Percentiles rank a stretch among this genome's conserved stretches.
phyloP scores from a whole-genome alignment of 2,329 filamentous ascomycete genomes.

The Dothiorella sarmentorum region DNA sequence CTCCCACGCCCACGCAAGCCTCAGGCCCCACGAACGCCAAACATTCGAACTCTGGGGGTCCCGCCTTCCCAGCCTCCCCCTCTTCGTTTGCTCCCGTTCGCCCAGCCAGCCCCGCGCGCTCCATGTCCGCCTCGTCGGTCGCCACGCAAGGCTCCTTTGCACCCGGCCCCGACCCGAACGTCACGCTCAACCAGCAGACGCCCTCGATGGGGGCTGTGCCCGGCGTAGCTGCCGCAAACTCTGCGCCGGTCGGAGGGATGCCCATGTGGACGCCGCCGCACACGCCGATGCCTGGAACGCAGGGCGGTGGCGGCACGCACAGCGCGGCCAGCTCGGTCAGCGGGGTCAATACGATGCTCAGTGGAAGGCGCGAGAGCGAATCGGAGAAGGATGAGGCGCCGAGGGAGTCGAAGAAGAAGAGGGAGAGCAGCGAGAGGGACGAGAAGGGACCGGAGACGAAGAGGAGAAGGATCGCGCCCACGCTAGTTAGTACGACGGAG shows the following conservation, averaged over 20 bases:
- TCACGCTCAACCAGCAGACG: slow-evolving; percentile 70
- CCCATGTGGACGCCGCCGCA: slow-evolving; percentile 87
- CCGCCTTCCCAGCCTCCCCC: slow-evolving; percentile 57
- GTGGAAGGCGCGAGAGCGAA: slow-evolving; percentile 29
- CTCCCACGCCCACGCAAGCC: slow-evolving; percentile 61
- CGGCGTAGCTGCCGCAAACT: slow-evolving; percentile 69
- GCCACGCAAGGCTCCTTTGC: slow-evolving; percentile 59
- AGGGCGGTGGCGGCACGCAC: slow-evolving; percentile 18
- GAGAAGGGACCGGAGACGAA: slow-evolving; percentile 22
- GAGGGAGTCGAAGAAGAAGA: slow-evolving; percentile 17
- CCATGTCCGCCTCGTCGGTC: slow-evolving; percentile 81
- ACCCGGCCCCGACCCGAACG: slow-evolving; percentile 32
- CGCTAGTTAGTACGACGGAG: slow-evolving; percentile 1
- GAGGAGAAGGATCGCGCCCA: slow-evolving; percentile 17
- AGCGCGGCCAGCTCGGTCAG: slow-evolving; percentile 55
- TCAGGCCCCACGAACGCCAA: slow-evolving; percentile 29
- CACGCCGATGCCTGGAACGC: slow-evolving; percentile 59
- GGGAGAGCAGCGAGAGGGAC: slow-evolving; percentile 32
- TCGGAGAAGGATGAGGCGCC: slow-evolving; percentile 27
- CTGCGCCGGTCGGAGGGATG: slow-evolving; percentile 48
- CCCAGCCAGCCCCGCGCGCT: slow-evolving; percentile 74
- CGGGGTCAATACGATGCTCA: slow-evolving; percentile 43
- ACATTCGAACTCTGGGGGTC: slow-evolving; percentile 41
- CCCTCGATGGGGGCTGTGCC: slow-evolving; percentile 76
- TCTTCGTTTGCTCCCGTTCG: slow-evolving; percentile 52